These are phyloP conservation scores for Mortierella sp. DNA, from an alignment of 371 early-diverging fungal species.

Conservation along the genomic window DNA sequence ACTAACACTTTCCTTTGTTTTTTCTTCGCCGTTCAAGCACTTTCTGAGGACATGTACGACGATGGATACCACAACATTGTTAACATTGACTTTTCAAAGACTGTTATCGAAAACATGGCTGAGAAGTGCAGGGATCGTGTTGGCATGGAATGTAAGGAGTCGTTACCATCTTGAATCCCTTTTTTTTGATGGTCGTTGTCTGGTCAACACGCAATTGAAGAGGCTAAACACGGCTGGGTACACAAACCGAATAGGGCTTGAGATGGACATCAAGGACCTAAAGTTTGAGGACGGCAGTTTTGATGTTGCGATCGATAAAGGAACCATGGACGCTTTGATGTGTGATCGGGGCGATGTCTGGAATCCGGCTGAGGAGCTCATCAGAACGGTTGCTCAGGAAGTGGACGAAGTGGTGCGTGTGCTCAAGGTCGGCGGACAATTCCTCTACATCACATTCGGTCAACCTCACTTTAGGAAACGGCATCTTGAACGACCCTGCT, in stretches of 20 bases:
- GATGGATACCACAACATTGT: slow-evolving; percentile 80
- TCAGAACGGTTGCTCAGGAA: slow-evolving; percentile 72
- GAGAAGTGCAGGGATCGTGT: slow-evolving; percentile 65
- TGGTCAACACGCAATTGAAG: neutral
- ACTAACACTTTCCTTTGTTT: neutral
- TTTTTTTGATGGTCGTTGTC: neutral
- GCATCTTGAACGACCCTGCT: slow-evolving; percentile 75
- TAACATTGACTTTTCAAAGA: slow-evolving; percentile 85
- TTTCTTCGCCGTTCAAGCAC: slow-evolving; percentile 50
- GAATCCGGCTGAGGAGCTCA: slow-evolving; percentile 81
- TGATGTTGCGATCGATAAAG: slow-evolving; percentile 89
- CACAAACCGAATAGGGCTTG: slow-evolving; percentile 63
- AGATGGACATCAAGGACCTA: slow-evolving; percentile 83
- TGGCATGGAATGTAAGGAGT: slow-evolving; percentile 68
- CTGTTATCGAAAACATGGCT: slow-evolving; percentile 84
- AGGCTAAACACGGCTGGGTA: neutral
- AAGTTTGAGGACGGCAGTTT: slow-evolving; percentile 67
- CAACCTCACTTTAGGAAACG: slow-evolving; percentile 90
- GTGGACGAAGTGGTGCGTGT: slow-evolving; percentile 80
- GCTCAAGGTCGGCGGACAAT: slow-evolving; percentile 80
- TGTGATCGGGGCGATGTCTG: slow-evolving; percentile 89
- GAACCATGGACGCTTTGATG: slow-evolving; percentile 87
- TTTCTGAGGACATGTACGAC: slow-evolving; percentile 85
- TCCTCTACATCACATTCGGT: slow-evolving; percentile 90
- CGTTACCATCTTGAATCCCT: neutral